These are phyloP conservation scores for Cystofilobasidium macerans DNA, from an alignment of 768 basidiomycete species.

Conservation along the genomic window DNA sequence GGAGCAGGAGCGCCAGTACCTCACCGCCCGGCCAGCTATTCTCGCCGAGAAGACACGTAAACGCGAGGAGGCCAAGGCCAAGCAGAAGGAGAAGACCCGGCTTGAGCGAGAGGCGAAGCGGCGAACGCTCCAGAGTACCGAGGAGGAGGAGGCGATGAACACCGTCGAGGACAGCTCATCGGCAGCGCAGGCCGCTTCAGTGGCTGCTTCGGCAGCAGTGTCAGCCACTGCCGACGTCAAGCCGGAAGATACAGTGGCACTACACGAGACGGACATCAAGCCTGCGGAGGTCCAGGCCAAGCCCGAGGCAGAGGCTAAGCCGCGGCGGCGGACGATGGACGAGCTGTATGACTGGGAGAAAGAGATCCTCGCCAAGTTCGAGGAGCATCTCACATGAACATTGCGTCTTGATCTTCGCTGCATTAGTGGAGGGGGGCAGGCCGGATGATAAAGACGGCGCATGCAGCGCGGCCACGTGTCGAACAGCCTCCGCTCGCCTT, in stretches of 20 bases:
- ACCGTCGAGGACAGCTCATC: too few relatives aligned
- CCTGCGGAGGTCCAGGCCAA: not conserved
- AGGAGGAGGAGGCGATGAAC: slow-evolving; percentile 32
- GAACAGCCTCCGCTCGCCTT: too few relatives aligned
- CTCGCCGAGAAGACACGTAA: slow-evolving; percentile 6
- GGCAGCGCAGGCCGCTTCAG: slow-evolving; percentile 42
- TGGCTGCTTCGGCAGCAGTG: slow-evolving; percentile 18
- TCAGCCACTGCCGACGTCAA: slow-evolving; percentile 45
- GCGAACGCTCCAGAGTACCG: slow-evolving; percentile 22
- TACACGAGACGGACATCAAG: too few relatives aligned
- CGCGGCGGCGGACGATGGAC: slow-evolving; percentile 21
- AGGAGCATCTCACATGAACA: not conserved
- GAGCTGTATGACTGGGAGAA: slow-evolving; percentile 58
- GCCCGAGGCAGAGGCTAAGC: not conserved
- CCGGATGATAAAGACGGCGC: too few relatives aligned
- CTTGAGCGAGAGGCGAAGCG: slow-evolving; percentile 56
- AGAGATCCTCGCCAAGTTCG: slow-evolving; percentile 51
- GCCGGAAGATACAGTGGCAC: slow-evolving; percentile 34
- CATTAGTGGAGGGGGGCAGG: too few relatives aligned
- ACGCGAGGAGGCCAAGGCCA: slow-evolving; percentile 40
- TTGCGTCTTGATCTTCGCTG: too few relatives aligned
- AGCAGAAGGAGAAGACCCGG: slow-evolving; percentile 51
- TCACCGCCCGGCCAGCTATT: not conserved
- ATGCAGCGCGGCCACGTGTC: too few relatives aligned
- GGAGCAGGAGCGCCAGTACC: slow-evolving; percentile 12